Evolutionary conservation across 192 early-diverging fungal species (phyloP), one percentile per base, ranked within the genome.

Genomic region (Linnemannia exigua): DNA sequence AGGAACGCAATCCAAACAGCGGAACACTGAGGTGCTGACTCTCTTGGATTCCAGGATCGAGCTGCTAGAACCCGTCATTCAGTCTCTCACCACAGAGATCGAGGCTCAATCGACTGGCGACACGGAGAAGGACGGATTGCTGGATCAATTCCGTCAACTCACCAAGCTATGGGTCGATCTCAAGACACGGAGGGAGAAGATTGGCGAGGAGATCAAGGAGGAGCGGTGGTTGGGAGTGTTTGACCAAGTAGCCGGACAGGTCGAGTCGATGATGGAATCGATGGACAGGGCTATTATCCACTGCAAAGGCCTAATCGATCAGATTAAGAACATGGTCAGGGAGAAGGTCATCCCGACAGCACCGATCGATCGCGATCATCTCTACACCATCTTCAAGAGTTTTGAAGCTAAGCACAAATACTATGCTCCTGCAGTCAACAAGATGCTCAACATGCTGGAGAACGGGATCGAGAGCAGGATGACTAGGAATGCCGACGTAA

Each of bases 341-440:
- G 78, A 86, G 2, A 74, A 77, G 66, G 79, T 80, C 31, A 41
- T 86, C 19, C 88, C 85, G 12, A 66, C 74, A 4, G 75, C 83
- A 22, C 76, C 86, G 1, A 77, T 89, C 22, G 90, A 89, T 61
- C 76, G 74, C 31, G 89, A 88, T 36, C 89, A 90, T 38, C 87
- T 90, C 33, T 88, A 88, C 38, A 87, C 88, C 15, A 84, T 89
- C 37, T 89, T 88, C 77, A 93, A 93, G 76, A 89, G 84, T 25
- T 93, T 93, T 68, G 92, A 93, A 38, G 83, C 88, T 14, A 91
- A 91, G 77, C 86, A 90, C 76, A 91, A 91, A 63, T 91, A 91
- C 74, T 93, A 90, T 70, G 84, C 88, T 3, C 91, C 90, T 20
- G 84, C 90, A 4, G 88, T 93, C 51, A 88, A 81, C 75, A 89